Base-by-base conservation (phyloP, 1,284 basidiomycete genomes). In the Chalciporus sp. region DNA sequence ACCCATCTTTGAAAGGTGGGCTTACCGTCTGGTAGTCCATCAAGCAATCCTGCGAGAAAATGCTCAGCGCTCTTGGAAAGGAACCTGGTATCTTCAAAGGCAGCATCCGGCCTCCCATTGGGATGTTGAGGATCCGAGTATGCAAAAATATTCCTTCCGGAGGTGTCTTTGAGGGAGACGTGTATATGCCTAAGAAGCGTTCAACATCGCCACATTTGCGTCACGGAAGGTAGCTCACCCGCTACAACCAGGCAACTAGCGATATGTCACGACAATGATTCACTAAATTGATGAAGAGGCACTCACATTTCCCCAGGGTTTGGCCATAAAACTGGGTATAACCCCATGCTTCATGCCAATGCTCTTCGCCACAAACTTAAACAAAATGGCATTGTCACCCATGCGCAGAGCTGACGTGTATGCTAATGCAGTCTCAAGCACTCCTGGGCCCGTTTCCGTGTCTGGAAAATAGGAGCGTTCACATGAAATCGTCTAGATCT, bases 301-400 rank as follows among this genome's bases (percentile, higher is more conserved):
- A 76, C 88, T 68, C 66, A 94, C 93, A 66, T 92, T 86, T 47
- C 85, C 88, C 88, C 90, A 95, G 20, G 95, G 96, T 66, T 98
- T 98, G 0, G 96, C 95, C 96, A 99, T 98, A 72, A 99, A 99
- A 54, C 93, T 96, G 0, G 95, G 95, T 45, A 93, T 81, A 51
- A 99, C 81, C 8, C 90, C 91, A 60, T 90, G 80, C 69, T 90
- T 86, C 82, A 97, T 93, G 0, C 95, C 95, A 3, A 96, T 73
- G 59, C 92, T 94, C 76, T 98, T 98, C 7, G 93, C 92, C 12
- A 93, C 74, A 62, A 90, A 92, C 71, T 99, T 99, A 84, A 94
- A 98, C 40, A 98, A 74, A 48, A 89, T 83, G 0, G 94, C 94
- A 68, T 97, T 98, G 67, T 99, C 96, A 1, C 94, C 96, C 87